Evolutionary conservation across 2,329 filamentous ascomycete species (phyloP).

Genomic region (Scytalidium lignicola): DNA sequence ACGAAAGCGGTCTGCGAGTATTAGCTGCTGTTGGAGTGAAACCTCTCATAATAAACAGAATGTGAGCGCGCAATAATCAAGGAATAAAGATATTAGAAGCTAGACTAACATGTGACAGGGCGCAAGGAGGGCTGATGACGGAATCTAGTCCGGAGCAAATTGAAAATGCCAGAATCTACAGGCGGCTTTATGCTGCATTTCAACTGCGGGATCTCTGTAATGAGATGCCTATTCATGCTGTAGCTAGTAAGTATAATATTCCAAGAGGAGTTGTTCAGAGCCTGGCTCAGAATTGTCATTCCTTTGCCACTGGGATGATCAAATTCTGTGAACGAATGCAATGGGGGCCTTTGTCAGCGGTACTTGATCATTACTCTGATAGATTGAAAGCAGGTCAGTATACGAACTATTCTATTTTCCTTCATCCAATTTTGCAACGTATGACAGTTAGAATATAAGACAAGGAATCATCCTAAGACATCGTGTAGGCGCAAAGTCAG

Average conservation of each 20-base stretch:
- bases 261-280: constrained; percentile 68
- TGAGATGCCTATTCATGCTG: constrained; percentile 64
- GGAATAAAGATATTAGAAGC: background rate
- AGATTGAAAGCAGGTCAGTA: constrained; percentile 53
- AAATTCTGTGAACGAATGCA: constrained; percentile 76
- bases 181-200: constrained; percentile 68
- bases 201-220: constrained; percentile 77
- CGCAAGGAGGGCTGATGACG: constrained; percentile 59
- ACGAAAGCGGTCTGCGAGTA: constrained; percentile 67
- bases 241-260: constrained; percentile 66
- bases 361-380: constrained; percentile 71
- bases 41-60: constrained; percentile 59
- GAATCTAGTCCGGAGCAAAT: constrained; percentile 57
- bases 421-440: too few relatives aligned
- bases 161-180: constrained; percentile 58
- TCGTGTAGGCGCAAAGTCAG: constrained; percentile 54
- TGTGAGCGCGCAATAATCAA: constrained; percentile 40
- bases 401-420: background rate
- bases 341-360: constrained; percentile 66
- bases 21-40: constrained; percentile 64
- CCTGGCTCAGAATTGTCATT: constrained; percentile 68
- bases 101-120: constrained; percentile 38
- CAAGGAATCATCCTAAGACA: constrained; percentile 2
- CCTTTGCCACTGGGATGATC: constrained; percentile 73
- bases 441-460: background rate